Evolutionary conservation across 1,284 basidiomycete genomes (phyloP).

Genomic region (Ceratobasidium sp.): DNA sequence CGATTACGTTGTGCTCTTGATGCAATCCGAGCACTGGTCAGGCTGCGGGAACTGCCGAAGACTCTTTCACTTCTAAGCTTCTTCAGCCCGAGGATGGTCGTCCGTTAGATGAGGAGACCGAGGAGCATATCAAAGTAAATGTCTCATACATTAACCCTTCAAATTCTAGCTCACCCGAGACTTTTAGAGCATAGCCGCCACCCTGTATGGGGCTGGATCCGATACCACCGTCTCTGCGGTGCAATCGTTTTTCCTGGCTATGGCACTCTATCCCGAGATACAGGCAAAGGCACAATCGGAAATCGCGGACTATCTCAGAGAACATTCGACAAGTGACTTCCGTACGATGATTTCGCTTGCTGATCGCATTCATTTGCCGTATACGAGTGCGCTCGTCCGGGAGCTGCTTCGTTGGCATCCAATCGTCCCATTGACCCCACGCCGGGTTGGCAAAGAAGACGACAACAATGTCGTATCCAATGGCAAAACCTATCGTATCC

Average conservation of each 20-base stretch:
- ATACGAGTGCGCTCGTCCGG: conserved; percentile 12
- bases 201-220: neutral
- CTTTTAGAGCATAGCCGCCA: neutral
- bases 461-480: conserved; percentile 5
- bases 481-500: conserved; percentile 13
- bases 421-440: neutral
- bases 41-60: neutral
- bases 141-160: neutral
- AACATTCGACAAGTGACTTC: neutral
- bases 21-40: neutral
- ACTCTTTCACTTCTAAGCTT: conserved; percentile 11
- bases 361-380: neutral
- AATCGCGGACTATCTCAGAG: neutral
- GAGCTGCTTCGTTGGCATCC: conserved; percentile 19
- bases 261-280: conserved; percentile 13
- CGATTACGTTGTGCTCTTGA: neutral
- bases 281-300: conserved; percentile 12
- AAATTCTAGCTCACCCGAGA: neutral
- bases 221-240: conserved; percentile 2
- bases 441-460: neutral
- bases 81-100: conserved; percentile 8
- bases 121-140: conserved; percentile 4
- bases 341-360: neutral
- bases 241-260: conserved; percentile 44
- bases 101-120: neutral